Base-by-base conservation (phyloP, 2,329 filamentous ascomycete genomes). In the Fusarium camptoceras region DNA sequence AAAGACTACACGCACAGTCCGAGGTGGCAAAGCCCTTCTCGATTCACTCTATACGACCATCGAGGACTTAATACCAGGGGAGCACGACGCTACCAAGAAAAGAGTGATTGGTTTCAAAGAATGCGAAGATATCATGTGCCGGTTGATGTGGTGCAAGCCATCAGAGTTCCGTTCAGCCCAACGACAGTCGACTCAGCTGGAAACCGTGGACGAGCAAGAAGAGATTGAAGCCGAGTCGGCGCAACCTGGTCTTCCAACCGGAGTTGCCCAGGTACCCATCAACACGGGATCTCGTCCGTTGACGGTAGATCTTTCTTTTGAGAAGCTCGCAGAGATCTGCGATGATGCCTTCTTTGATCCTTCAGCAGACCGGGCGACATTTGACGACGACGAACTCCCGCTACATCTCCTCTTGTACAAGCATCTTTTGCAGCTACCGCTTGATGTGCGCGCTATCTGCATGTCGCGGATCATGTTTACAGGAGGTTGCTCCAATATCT, bases 401-500 rank as follows among this genome's bases (percentile, higher is more conserved):
- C 76, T 98, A 2, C 93, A 92, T 54, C 77, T 90, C 15, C 85
- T 98, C 11, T 84, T 97, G 5, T 97, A 97, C 80, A 87, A 88
- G 55, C 87, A 90, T 39, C 86, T 99, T 3, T 84, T 97, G 2
- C 85, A 88, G 10, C 84, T 98, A 2, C 92, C 94, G 0, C 82
- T 95, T 6, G 96, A 99, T 78, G 89, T 94, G 6, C 89, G 96
- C 25, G 91, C 92, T 2, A 81, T 91, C 7, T 98, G 95, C 79
- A 96, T 98, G 89, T 90, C 94, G 2, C 92, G 95, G 41, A 92
- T 98, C 47, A 84, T 97, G 18, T 92, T 99, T 75, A 91, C 91
- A 0, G 96, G 96, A 31, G 94, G 94, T 4, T 92, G 92, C 49
- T 89, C 94, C 8, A 87, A 87, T 27, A 89, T 98, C 11, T 87